Percentiles rank a stretch among this genome's conserved stretches.
Conservation (phyloP, 768 basidiomycete species). For the Mycena leptocephala region DNA sequence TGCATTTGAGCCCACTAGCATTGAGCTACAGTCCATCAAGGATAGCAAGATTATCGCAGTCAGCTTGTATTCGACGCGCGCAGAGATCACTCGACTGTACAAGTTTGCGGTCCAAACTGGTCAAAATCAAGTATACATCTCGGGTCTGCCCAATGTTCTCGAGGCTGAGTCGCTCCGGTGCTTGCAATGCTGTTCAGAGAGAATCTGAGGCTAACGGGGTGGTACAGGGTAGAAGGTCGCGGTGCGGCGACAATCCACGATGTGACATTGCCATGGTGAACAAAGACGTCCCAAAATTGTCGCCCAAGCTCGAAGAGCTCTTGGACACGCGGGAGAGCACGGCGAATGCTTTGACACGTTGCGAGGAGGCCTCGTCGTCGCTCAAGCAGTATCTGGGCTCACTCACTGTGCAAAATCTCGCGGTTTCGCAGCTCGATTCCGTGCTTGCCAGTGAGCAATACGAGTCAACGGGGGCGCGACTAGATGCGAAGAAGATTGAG, state of each 20-base stretch:
- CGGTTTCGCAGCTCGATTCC: slow-evolving; percentile 43
- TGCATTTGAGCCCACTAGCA: slow-evolving; percentile 38
- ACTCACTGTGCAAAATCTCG: slow-evolving; percentile 52
- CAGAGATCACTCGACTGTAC: slow-evolving; percentile 60
- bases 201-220: not conserved
- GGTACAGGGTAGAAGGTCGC: slow-evolving; percentile 60
- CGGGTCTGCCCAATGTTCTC: slow-evolving; percentile 55
- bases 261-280: slow-evolving; percentile 48
- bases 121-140: slow-evolving; percentile 59
- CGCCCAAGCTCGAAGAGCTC: slow-evolving; percentile 46
- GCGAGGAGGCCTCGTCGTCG: slow-evolving; percentile 44
- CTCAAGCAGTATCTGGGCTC: slow-evolving; percentile 55
- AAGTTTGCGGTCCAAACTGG: slow-evolving; percentile 56
- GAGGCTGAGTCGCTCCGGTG: slow-evolving; percentile 60
- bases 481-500: slow-evolving; percentile 51
- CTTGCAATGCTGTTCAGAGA: not conserved
- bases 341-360: slow-evolving; percentile 45
- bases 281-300: slow-evolving; percentile 35
- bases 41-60: slow-evolving; percentile 57
- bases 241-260: slow-evolving; percentile 64
- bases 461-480: slow-evolving; percentile 48
- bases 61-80: slow-evolving; percentile 58
- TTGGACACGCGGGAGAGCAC: slow-evolving; percentile 42
- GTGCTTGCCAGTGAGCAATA: slow-evolving; percentile 54
- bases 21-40: slow-evolving; percentile 49